Percentiles rank a stretch among this genome's conserved stretches.
Conservation (phyloP, 495 filamentous ascomycete genomes). For the Penicillium macrosclerotiorum region DNA sequence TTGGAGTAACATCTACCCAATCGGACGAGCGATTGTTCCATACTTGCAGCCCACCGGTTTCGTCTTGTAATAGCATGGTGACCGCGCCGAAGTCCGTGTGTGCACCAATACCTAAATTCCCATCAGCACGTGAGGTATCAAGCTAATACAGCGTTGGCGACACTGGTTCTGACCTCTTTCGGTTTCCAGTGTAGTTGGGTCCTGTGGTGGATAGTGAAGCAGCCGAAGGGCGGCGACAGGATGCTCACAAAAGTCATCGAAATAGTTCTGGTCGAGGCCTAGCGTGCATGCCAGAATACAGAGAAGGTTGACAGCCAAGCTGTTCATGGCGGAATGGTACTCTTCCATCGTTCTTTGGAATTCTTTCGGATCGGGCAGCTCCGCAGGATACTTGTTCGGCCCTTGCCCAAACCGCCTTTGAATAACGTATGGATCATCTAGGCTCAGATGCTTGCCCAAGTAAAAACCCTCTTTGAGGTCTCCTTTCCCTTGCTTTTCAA, state of each 20-base stretch:
- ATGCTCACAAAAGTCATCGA: constrained; percentile 26
- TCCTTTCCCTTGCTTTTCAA: constrained; percentile 18
- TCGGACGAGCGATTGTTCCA: constrained; percentile 21
- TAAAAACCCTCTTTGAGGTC: constrained; percentile 36
- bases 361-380: constrained; percentile 6
- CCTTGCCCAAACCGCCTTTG: constrained; percentile 22
- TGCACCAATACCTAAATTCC: constrained; percentile 28
- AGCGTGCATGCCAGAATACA: constrained; percentile 19
- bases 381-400: constrained; percentile 27
- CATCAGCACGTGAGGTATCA: too few species aligned
- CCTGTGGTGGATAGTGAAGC: constrained; percentile 37
- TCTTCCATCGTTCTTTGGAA: constrained; percentile 19
- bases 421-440: constrained; percentile 26
- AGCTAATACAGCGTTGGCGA: too few species aligned
- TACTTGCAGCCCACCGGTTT: constrained; percentile 30
- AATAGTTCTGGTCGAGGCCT: constrained; percentile 24
- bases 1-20: constrained; percentile 29
- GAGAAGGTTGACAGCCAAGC: constrained; percentile 16
- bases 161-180: too few species aligned
- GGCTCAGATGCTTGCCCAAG: constrained; percentile 24
- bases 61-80: constrained; percentile 37
- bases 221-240: constrained; percentile 26
- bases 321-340: constrained; percentile 16
- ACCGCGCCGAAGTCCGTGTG: constrained; percentile 42
- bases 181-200: not conserved